Evolutionary conservation across 306 rosid genomes (phyloP).

Genomic region (Mimosa pudica): DNA sequence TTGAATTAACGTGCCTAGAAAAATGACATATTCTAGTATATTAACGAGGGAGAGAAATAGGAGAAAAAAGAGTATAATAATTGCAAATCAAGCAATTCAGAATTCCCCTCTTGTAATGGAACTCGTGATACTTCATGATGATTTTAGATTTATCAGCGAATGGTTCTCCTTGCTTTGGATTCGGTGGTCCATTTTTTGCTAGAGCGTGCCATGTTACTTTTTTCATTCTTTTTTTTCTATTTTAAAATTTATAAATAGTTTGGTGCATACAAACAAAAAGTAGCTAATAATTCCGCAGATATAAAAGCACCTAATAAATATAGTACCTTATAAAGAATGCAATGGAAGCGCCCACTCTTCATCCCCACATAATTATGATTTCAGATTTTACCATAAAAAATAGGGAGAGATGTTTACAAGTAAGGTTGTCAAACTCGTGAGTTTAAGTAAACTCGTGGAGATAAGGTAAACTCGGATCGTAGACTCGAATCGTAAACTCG

Average conservation of each 20-base stretch:
- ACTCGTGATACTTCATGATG: background rate
- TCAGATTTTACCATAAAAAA: background rate
- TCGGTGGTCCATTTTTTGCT: background rate
- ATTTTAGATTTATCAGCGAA: too few relatives aligned
- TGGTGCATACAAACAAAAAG: constrained; percentile 25
- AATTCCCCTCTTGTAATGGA: background rate
- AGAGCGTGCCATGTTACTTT: background rate
- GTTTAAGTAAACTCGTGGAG: too few relatives aligned
- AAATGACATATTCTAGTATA: too few relatives aligned
- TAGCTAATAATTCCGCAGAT: background rate
- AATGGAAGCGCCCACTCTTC: background rate
- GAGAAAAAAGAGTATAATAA: too few relatives aligned
- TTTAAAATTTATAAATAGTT: background rate
- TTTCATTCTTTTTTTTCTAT: background rate
- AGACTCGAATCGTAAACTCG: too few relatives aligned
- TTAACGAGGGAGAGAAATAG: too few relatives aligned
- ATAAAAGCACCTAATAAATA: background rate
- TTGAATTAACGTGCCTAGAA: too few relatives aligned
- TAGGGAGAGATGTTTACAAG: background rate
- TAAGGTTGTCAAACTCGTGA: too few relatives aligned
- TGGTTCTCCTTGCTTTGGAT: background rate
- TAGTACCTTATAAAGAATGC: background rate
- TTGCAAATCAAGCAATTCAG: too few relatives aligned
- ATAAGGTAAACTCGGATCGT: too few relatives aligned
- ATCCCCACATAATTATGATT: background rate